phyloP scores from a whole-genome alignment of 192 early-diverging fungal species.

The Backusella parvicylindrica region DNA sequence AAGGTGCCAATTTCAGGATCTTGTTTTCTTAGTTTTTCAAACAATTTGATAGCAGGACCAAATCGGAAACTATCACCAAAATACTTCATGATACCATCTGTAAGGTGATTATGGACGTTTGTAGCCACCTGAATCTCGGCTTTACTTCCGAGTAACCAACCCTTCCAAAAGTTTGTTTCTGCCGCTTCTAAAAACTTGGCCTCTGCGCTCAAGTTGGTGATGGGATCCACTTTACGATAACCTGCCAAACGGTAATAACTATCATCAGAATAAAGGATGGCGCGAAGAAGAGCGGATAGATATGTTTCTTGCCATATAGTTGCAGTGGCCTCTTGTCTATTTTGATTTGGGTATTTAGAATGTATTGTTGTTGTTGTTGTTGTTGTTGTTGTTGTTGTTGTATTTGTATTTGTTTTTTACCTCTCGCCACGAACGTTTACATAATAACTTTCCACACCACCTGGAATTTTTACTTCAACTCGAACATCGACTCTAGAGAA shows the following conservation, averaged over 20 bases:
- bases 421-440: conserved; percentile 88
- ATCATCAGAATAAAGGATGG: conserved; percentile 89
- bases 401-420: conserved; percentile 31
- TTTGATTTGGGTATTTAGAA: not conserved
- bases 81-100: conserved; percentile 86
- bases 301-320: conserved; percentile 93
- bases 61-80: conserved; percentile 83
- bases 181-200: conserved; percentile 82
- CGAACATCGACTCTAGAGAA: conserved; percentile 96
- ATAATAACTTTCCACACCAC: conserved; percentile 92
- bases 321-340: conserved; percentile 64
- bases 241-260: conserved; percentile 83
- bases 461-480: conserved; percentile 97
- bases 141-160: conserved; percentile 91
- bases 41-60: conserved; percentile 76
- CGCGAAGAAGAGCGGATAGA: conserved; percentile 82
- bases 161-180: conserved; percentile 81
- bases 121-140: conserved; percentile 94
- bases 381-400: not conserved
- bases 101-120: conserved; percentile 82
- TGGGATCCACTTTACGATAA: conserved; percentile 86
- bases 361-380: not conserved
- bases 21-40: conserved; percentile 69
- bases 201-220: conserved; percentile 72
- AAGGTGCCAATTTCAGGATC: conserved; percentile 93